Base-by-base conservation (phyloP, 2,329 filamentous ascomycete species). In the Elsinoe arachidis region DNA sequence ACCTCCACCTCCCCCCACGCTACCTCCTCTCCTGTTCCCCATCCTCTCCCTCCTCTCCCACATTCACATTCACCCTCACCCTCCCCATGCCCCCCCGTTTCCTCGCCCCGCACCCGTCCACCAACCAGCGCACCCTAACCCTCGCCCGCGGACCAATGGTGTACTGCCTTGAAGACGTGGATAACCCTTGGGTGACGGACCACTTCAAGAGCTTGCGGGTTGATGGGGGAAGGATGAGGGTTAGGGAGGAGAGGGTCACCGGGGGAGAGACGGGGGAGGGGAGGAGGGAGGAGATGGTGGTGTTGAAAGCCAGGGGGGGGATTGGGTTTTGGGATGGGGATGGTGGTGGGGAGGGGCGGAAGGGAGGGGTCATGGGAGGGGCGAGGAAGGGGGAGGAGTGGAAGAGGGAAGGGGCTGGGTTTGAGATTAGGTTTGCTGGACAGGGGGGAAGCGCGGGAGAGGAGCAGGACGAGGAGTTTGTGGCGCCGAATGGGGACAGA, bases 91-190 rank as follows among this genome's bases (percentile, higher is more conserved):
- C 70, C 37, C 73, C 79, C 14, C 72, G 77, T 33, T 75, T 76
- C 53, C 62, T 82, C 2, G 66, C 74, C 1, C 80, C 81, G 0
- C 78, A 84, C 62, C 80, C 80, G 0, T 78, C 78, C 61, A 78
- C 80, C 0, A 78, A 77, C 61, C 79, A 83, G 63, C 68, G 75
- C n/a, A 80, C 77, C 1, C 61, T 82, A 33, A 73, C 76, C 1
- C 66, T 84, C 6, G 79, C 76, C 1, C 74, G 81, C 2, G 82
- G 82, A 0, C 82, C 81, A 0, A 64, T 85, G 5, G 70, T 84
- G 3, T 85, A 84, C 66, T 85, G 81, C 58, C 73, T 79, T 3
- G 82, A 85, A 63, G 81, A 84, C 58, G 63, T 73, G 5, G 81
- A 84, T 62, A 82, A 84, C 58, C 34, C 68, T 0, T 82, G 78